A percentile compares a stretch with the other conserved stretches of the same genome.
These are phyloP conservation scores for Penicillium paradoxum DNA, from an alignment of 495 filamentous ascomycete genomes.

Conservation along the genomic window DNA sequence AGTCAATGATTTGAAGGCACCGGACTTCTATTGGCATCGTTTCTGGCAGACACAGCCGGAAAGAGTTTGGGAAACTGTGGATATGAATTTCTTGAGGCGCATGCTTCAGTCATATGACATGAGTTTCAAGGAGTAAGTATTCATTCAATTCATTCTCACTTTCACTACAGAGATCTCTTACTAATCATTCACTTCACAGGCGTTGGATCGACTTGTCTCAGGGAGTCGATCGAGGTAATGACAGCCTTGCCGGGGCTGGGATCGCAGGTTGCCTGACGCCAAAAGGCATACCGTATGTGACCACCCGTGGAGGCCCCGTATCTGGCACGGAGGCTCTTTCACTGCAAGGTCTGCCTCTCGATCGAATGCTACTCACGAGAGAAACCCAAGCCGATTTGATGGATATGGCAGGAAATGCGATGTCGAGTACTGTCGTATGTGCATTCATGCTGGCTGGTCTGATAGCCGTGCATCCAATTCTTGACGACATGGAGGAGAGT, in stretches of 20 bases:
- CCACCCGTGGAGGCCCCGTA: slow-evolving; percentile 57
- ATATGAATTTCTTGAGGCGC: slow-evolving; percentile 54
- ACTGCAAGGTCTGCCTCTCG: slow-evolving; percentile 67
- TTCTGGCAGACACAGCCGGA: slow-evolving; percentile 47
- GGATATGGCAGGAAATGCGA: slow-evolving; percentile 79
- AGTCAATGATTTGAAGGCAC: slow-evolving; percentile 40
- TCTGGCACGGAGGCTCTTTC: slow-evolving; percentile 61
- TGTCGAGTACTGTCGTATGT: slow-evolving; percentile 72
- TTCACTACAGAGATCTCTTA: background rate
- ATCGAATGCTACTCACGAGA: slow-evolving; percentile 55
- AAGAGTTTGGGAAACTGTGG: slow-evolving; percentile 63
- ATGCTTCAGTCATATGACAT: slow-evolving; percentile 48
- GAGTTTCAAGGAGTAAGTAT: slow-evolving; percentile 55
- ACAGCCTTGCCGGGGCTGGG: slow-evolving; percentile 44
- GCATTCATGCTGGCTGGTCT: slow-evolving; percentile 53
- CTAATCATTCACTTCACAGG: slow-evolving; percentile 24
- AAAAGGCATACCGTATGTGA: slow-evolving; percentile 56
- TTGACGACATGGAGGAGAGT: slow-evolving; percentile 18
- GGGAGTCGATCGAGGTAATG: slow-evolving; percentile 59
- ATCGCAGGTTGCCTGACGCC: slow-evolving; percentile 71
- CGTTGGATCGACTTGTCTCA: slow-evolving; percentile 67
- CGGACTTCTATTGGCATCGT: slow-evolving; percentile 51
- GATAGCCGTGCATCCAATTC: slow-evolving; percentile 36
- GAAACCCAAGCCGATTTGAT: slow-evolving; percentile 62
- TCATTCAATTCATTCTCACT: background rate